Base-by-base conservation (phyloP, 2,329 filamentous ascomycete species). In the Aulographum hederae region DNA sequence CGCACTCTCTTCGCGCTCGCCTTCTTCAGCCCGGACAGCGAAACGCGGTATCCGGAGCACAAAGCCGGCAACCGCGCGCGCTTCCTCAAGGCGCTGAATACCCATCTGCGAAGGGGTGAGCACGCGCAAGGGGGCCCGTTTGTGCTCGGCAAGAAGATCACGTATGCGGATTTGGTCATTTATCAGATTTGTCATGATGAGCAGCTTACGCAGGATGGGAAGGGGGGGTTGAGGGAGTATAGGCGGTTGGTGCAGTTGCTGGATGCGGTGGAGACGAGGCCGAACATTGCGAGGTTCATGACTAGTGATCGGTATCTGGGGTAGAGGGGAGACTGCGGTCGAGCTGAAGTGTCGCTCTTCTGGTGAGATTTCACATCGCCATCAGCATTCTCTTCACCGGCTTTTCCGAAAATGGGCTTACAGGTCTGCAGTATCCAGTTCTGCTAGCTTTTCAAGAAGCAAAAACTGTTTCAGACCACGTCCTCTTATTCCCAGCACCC, bases 1-100 rank as follows among this genome's bases (percentile, higher is more conserved):
- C 42, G 46, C 17, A 44, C 44, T 2, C 39, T 47, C 6, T 49
- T 49, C 37, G 37, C 47, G 30, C 18, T 32, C 6, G 45, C 46
- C 16, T 49, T 45, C 39, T 44, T 50, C 36, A 39, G 38, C 8
- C 28, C 35, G 3, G 41, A 45, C 15, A 41, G 43, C 26, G 38
- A 45, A 16, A 39, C 39, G 14, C 36, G 34, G 4, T 51, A 48
- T 34, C 39, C 41, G 4, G 38, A 44, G 29, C 46, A 51, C 29
- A 33, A 44, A 29, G 29, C 40, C 26, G 41, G 34, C 3, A 32
- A 38, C 16, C 40, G 43, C 18, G 30, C 32, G 4, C 28, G 32
- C 13, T 45, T 39, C 32, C 35, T 46, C 23, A 23, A 31, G 8
- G 34, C 34, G 3, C 21, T 38, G 11, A 28, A 33, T 18, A 20